phyloP scores from a whole-genome alignment of 1,139 yeast genomes.

The Pichia sp. region DNA sequence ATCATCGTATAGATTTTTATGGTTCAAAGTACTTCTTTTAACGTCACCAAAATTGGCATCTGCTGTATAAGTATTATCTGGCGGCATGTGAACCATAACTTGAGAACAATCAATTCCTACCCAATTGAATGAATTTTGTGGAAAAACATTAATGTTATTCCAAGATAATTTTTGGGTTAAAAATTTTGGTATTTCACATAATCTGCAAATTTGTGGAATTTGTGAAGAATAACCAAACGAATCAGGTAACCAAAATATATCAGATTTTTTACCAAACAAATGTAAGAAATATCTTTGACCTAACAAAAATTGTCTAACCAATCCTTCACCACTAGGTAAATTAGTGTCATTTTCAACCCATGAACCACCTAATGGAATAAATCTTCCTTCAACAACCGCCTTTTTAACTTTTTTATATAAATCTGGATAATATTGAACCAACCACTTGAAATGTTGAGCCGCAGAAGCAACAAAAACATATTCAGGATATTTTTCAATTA shows the following conservation, averaged over 20 bases:
- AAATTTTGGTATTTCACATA: conserved; percentile 76
- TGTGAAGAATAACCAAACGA: conserved; percentile 96
- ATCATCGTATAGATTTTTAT: conserved; percentile 74
- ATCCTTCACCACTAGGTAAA: conserved; percentile 86
- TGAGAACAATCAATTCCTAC: conserved; percentile 90
- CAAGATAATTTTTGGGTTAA: conserved; percentile 91
- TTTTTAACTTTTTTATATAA: conserved; percentile 56
- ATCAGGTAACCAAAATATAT: conserved; percentile 91
- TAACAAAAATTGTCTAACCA: conserved; percentile 77
- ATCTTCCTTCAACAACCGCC: conserved; percentile 66
- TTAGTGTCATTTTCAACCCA: conserved; percentile 98
- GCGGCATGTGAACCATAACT: conserved; percentile 95
- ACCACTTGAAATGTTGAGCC: conserved; percentile 94
- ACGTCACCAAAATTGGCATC: conserved; percentile 91
- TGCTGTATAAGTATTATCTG: conserved; percentile 92
- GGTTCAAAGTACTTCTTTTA: conserved; percentile 67
- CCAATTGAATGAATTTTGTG: conserved; percentile 91
- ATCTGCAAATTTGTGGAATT: conserved; percentile 84
- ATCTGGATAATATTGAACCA: conserved; percentile 77
- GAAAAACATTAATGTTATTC: conserved; percentile 90
- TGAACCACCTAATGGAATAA: conserved; percentile 89
- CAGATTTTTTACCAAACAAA: conserved; percentile 70
- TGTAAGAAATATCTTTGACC: conserved; percentile 82
- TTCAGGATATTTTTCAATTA: conserved; percentile 86
- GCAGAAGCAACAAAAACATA: conserved; percentile 92